Evolutionary conservation across 2,329 filamentous ascomycete genomes (phyloP), one percentile per base, ranked within the genome.

Genomic region (Diaporthe sp.): DNA sequence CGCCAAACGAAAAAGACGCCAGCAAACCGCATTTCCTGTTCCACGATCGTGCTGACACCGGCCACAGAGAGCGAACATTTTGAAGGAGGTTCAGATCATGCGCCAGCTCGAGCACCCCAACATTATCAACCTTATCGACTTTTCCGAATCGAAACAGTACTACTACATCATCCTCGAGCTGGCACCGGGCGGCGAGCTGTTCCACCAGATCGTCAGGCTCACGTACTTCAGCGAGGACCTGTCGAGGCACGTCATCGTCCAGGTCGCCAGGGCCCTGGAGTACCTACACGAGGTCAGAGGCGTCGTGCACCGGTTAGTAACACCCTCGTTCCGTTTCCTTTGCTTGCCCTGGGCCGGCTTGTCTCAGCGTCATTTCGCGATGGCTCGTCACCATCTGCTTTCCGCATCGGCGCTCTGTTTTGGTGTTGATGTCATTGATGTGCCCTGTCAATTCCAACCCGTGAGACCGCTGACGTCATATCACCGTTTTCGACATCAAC

Each of bases 11-110:
- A 28, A 17, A 10, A 34, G 53, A 6, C 53, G 28, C 53, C 28
- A 28, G 53, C 53, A 19, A 5, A 19, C 53, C 25, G 53, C 53
- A 57, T 34, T 19, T 46, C 15, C 13, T 6, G 53, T 58, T 42
- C 71, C 68, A 22, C 4, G 34, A 25, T 15, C 42, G 25, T 73
- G 75, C 81, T 85, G 81, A 85, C 80, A 67, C 77, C 37, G 76
- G 78, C 75, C 78, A 78, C 84, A 99, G 97, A 91, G 97, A 86
- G 95, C 96, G 78, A 99, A 98, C 82, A 98, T 99, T 79, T 87
- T 99, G 77, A 99, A 99, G 86, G 97, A 99, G 85, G 97, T 99
- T 19, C 95, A 98, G 82, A 99, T 99, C 80, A 99, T 99, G 96
- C 95, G 96, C 78, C 94, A 97, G 81, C 89, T 99, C 65, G 95